A percentile compares a stretch with the other conserved stretches of the same genome.
phyloP scores from a whole-genome alignment of 2,329 filamentous ascomycete species.

The Dactylellina sp. region DNA sequence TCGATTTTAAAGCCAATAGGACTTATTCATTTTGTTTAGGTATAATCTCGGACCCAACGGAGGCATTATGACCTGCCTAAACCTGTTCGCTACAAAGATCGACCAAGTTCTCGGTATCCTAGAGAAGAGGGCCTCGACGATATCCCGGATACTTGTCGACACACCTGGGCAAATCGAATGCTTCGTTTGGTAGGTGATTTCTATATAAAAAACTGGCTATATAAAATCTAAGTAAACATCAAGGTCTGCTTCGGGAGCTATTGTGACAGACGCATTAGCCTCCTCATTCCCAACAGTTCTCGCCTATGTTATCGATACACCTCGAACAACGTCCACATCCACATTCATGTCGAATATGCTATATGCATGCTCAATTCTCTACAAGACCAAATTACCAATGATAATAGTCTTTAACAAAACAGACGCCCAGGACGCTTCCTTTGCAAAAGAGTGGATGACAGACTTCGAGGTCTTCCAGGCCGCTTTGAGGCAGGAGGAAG shows the following conservation, averaged over 20 bases:
- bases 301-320: constrained; percentile 84
- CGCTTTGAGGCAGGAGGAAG: constrained; percentile 84
- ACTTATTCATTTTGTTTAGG: constrained; percentile 27
- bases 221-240: neutral
- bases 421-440: constrained; percentile 88
- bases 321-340: constrained; percentile 88
- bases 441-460: constrained; percentile 99
- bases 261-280: constrained; percentile 90
- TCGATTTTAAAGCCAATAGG: neutral
- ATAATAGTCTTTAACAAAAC: constrained; percentile 99
- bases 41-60: constrained; percentile 92
- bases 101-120: constrained; percentile 91
- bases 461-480: constrained; percentile 96
- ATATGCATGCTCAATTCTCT: constrained; percentile 97
- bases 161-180: constrained; percentile 98
- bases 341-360: constrained; percentile 99
- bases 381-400: constrained; percentile 99
- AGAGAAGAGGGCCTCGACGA: constrained; percentile 84
- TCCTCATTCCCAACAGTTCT: constrained; percentile 96
- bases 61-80: constrained; percentile 92
- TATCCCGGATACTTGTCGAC: constrained; percentile 89
- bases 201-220: neutral
- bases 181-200: constrained; percentile 83
- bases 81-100: constrained; percentile 97
- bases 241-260: constrained; percentile 80